Percentiles rank a stretch among this genome's conserved stretches.
Evolutionary conservation across 2,329 filamentous ascomycete genomes (phyloP).

Genomic region (Cercospora zeae-maydis): DNA sequence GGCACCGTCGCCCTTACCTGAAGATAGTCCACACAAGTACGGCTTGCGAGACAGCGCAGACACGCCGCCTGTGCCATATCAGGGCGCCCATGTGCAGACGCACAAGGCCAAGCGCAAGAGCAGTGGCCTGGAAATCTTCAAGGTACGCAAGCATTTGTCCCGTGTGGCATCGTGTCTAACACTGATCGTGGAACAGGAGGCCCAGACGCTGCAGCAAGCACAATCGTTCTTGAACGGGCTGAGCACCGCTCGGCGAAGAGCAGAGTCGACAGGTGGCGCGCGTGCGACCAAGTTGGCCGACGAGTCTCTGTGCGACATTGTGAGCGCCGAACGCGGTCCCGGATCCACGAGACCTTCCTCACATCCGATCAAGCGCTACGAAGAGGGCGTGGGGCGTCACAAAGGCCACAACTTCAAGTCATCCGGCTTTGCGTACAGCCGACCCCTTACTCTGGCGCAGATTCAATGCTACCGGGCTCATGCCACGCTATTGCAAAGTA

Average conservation of each 20-base stretch:
- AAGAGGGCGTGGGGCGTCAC: conserved; percentile 26
- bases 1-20: conserved; percentile 33
- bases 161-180: background rate
- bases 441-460: conserved; percentile 29
- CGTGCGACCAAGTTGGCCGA: conserved; percentile 13
- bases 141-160: conserved; percentile 20
- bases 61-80: conserved; percentile 30
- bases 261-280: conserved; percentile 26
- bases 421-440: conserved; percentile 34
- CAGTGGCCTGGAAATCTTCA: conserved; percentile 36
- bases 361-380: conserved; percentile 8
- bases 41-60: conserved; percentile 34
- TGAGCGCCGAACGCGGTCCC: conserved; percentile 8
- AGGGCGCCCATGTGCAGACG: conserved; percentile 21
- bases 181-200: conserved; percentile 29
- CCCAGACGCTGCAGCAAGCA: conserved; percentile 34
- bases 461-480: conserved; percentile 34
- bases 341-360: conserved; percentile 23
- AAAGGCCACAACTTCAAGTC: conserved; percentile 34
- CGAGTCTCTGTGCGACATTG: conserved; percentile 14
- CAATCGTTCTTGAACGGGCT: conserved; percentile 36
- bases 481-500: conserved; percentile 26
- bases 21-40: conserved; percentile 38
- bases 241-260: conserved; percentile 32
- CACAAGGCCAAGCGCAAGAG: conserved; percentile 31